These are phyloP conservation scores for Talaromyces sp. DNA, from an alignment of 2,329 filamentous ascomycete species.

Conservation along the genomic window DNA sequence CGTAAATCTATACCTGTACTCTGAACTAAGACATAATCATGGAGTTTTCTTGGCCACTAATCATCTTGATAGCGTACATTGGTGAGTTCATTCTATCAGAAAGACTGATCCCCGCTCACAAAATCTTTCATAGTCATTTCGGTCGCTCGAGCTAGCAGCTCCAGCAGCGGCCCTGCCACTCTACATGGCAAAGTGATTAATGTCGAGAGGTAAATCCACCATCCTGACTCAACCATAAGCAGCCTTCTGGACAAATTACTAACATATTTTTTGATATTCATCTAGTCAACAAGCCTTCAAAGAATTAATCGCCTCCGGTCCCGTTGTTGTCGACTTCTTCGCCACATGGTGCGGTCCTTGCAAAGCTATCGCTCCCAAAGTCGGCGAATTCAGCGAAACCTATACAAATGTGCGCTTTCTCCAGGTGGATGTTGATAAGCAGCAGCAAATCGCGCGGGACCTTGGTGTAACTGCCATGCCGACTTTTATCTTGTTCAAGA, in stretches of 20 bases:
- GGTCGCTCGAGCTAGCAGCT: conserved; percentile 2
- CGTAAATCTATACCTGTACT: conserved; percentile 46
- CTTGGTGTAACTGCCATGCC: conserved; percentile 50
- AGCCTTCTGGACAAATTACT: not conserved
- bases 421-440: conserved; percentile 55
- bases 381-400: conserved; percentile 51
- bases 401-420: conserved; percentile 51
- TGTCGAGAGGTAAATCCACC: conserved; percentile 32
- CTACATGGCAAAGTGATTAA: conserved; percentile 35
- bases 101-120: not conserved
- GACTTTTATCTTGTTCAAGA: conserved; percentile 41
- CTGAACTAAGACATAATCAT: not conserved
- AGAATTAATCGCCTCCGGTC: conserved; percentile 46
- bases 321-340: conserved; percentile 64
- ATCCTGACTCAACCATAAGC: not conserved
- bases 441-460: conserved; percentile 48
- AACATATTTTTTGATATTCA: not conserved
- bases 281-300: conserved; percentile 34
- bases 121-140: not conserved
- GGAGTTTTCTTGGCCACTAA: conserved; percentile 3
- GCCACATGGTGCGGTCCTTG: conserved; percentile 84
- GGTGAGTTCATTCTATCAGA: not conserved
- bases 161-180: conserved; percentile 1
- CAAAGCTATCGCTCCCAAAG: conserved; percentile 67
- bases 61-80: not conserved